phyloP scores from a whole-genome alignment of 2,329 filamentous ascomycete species.

The Colletotrichum sp. region DNA sequence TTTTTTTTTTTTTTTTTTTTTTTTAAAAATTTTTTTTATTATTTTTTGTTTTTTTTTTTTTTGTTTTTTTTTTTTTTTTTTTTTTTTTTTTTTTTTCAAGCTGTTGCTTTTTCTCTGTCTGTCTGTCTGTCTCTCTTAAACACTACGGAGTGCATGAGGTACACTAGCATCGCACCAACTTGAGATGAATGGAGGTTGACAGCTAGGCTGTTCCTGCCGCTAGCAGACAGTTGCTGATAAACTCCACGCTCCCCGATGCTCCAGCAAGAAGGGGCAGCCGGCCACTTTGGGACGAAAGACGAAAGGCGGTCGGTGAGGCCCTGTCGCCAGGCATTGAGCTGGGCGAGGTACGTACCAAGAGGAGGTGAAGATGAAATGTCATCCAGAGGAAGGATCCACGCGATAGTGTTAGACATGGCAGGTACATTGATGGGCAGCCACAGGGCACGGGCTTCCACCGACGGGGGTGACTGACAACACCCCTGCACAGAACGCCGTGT shows the following conservation, averaged over 20 bases:
- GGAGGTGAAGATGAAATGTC: slow-evolving; percentile 1
- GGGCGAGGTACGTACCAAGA: background rate
- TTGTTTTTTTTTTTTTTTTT: background rate
- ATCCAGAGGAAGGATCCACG: background rate
- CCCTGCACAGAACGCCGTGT: slow-evolving; percentile 13
- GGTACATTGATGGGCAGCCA: slow-evolving; percentile 11
- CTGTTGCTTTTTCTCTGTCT: background rate
- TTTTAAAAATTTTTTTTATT: too few relatives aligned
- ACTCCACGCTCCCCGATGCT: background rate
- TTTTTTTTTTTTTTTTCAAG: background rate
- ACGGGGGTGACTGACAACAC: background rate
- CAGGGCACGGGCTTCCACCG: slow-evolving; percentile 4
- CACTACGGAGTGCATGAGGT: background rate
- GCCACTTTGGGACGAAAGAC: background rate
- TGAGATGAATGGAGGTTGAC: background rate
- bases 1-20: too few relatives aligned
- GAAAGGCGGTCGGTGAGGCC: slow-evolving; percentile 1
- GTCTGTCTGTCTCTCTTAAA: background rate
- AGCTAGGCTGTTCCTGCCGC: background rate
- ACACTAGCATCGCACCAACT: background rate
- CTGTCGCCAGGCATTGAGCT: background rate
- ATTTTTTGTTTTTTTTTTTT: background rate
- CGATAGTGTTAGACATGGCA: slow-evolving; percentile 21
- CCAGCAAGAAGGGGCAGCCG: background rate
- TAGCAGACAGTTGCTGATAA: background rate